Base-by-base conservation (phyloP, 2,329 filamentous ascomycete species). In the Cytospora paraplurivora region DNA sequence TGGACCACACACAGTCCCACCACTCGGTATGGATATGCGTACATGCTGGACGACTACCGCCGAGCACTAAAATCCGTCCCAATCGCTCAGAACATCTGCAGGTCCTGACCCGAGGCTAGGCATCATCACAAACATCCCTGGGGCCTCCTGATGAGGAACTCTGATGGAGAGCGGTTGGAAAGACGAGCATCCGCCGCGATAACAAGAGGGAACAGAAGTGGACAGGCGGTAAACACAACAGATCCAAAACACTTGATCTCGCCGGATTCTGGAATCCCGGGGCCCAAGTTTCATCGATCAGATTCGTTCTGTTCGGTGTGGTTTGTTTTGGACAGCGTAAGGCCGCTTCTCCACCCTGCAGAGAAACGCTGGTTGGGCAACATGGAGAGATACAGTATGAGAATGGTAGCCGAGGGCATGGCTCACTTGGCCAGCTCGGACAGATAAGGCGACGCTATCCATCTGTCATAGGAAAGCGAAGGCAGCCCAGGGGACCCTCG, bases 221-320 rank as follows among this genome's bases (percentile, higher is more conserved):
- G 57, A 59, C 51, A 61, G 63, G 63, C 65, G 63, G 63, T 62
- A 67, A 67, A 67, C 66, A 66, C 62, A 60, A 67, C 65, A 55
- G 52, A 56, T 44, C 58, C 59, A 65, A 62, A 59, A 67, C 65
- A 65, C 56, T 58, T 54, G 64, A 44, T 61, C 55, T 57, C 19
- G 53, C 12, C 56, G 57, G 49, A 33, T 32, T 53, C 32, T 27
- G 55, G 15, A 59, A 55, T 44, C 52, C 56, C 55, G 59, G 55
- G 57, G 49, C 33, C 17, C 32, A 44, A 51, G 63, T 65, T 62
- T 59, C 59, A 65, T 62, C 51, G 51, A 65, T 62, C 51, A 50
- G 44, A 47, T 59, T 41, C 57, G 61, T 66, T 63, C 64, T 61
- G 64, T 63, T 66, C 63, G 64, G 54, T 50, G 53, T 63, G 49